phyloP scores from a whole-genome alignment of 2,329 filamentous ascomycete genomes.

The Emydomyces testavorans region DNA sequence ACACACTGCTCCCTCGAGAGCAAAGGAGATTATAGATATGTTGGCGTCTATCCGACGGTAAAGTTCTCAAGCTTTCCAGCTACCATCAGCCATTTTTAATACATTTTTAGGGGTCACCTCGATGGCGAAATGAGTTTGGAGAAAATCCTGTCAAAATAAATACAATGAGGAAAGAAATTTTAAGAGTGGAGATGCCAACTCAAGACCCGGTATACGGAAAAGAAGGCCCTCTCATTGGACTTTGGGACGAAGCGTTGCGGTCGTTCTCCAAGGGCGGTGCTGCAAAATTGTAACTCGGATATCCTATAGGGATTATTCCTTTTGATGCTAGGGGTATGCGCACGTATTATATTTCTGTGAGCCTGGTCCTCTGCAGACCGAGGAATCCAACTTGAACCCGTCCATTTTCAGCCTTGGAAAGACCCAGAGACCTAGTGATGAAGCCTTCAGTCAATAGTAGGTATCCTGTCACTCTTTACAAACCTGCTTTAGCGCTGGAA shows the following conservation, averaged over 20 bases:
- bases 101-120: conserved; percentile 16
- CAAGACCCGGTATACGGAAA: conserved; percentile 20
- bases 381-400: too few species aligned
- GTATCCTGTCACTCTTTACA: too few species aligned
- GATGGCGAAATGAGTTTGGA: conserved; percentile 20
- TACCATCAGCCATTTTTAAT: neutral
- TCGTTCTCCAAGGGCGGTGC: neutral
- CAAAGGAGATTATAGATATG: conserved; percentile 25
- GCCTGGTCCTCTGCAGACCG: too few species aligned
- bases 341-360: too few species aligned
- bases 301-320: too few species aligned
- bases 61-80: neutral
- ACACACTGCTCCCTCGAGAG: conserved; percentile 26
- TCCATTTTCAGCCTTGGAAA: too few species aligned
- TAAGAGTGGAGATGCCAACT: conserved; percentile 16
- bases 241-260: conserved; percentile 16
- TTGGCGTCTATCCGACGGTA: conserved; percentile 30
- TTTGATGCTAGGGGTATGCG: too few species aligned
- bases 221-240: conserved; percentile 16
- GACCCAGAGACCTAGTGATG: too few species aligned
- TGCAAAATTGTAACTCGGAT: neutral
- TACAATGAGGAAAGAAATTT: conserved; percentile 14
- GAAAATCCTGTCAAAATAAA: conserved; percentile 16
- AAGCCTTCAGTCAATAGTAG: too few species aligned
- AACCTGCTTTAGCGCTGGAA: neutral